A percentile compares a stretch with the other conserved stretches of the same genome.
phyloP scores from a whole-genome alignment of 2,329 filamentous ascomycete species.

The Fusarium bactridioides region DNA sequence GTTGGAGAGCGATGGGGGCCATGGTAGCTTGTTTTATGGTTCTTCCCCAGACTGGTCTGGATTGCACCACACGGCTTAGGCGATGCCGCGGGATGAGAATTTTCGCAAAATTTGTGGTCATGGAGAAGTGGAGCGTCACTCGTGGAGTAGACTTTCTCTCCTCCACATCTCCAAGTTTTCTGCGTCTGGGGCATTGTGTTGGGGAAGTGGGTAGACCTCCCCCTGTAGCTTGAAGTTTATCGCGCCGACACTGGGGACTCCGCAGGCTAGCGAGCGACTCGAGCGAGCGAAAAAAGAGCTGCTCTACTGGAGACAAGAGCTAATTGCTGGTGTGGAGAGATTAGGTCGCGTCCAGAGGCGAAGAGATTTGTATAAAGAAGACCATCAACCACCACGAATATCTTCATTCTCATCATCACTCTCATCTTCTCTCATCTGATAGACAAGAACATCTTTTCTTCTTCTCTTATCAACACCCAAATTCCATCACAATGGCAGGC shows the following conservation, averaged over 20 bases:
- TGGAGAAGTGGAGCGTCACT: constrained; percentile 16
- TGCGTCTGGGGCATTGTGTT: constrained; percentile 22
- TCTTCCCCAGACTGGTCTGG: constrained; percentile 29
- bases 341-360: background rate
- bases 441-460: background rate
- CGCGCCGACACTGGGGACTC: background rate
- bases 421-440: constrained; percentile 11
- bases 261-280: background rate
- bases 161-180: constrained; percentile 20
- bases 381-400: background rate
- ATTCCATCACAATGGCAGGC: constrained; percentile 32
- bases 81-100: constrained; percentile 4
- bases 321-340: background rate
- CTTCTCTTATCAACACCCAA: background rate
- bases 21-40: constrained; percentile 33
- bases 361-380: constrained; percentile 27
- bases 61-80: constrained; percentile 2
- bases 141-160: background rate
- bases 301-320: background rate
- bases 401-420: constrained; percentile 6
- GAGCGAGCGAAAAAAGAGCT: background rate
- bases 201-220: constrained; percentile 20
- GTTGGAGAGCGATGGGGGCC: background rate
- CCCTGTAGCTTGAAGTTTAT: background rate
- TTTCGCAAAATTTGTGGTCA: constrained; percentile 2